Base-by-base conservation (phyloP, 768 basidiomycete species). In the Boletus tylopilopsis region DNA sequence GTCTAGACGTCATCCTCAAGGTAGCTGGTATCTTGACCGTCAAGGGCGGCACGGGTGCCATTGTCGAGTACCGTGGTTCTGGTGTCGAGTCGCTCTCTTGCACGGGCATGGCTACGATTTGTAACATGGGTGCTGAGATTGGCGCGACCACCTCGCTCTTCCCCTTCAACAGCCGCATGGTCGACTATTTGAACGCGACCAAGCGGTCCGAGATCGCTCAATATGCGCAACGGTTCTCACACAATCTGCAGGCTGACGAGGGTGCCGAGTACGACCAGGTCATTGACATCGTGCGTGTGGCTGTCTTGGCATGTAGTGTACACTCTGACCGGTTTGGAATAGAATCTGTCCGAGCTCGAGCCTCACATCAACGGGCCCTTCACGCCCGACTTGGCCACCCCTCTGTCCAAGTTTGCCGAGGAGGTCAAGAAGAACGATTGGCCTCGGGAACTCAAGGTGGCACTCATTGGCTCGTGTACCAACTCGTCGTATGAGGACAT, bases 401-500 rank as follows among this genome's bases (percentile, higher is more conserved):
- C 96, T 46, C 81, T 99, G 63, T 96, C 94, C 71, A 89, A 95
- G 78, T 96, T 98, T 64, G 89, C 90, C 44, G 74, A 77, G 27
- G 92, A 84, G 59, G 92, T 89, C 53, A 92, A 91, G 81, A 85
- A 90, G 77, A 97, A 98, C 76, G 76, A 79, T 68, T 98, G 96
- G 96, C 96, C 96, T 32, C 78, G 86, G 47, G 94, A 99, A 69
- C 84, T 99, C 75, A 93, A 90, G 76, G 96, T 98, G 62, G 92
- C 84, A 53, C 85, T 99, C 50, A 98, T 99, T 68, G 96, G 96
- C 45, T 98, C 96, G 40, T 99, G 96, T 85, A 98, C 96, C 69
- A 99, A 99, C 82, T 98, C 96, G 40, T 98, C 96, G 29, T 99
- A 99, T 68, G 96, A 99, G 75, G 96, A 99, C 73, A 96, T 98